A percentile compares a stretch with the other conserved stretches of the same genome.
Evolutionary conservation across 805 yeast genomes (phyloP).

Genomic region (Candida coleopterorum): DNA sequence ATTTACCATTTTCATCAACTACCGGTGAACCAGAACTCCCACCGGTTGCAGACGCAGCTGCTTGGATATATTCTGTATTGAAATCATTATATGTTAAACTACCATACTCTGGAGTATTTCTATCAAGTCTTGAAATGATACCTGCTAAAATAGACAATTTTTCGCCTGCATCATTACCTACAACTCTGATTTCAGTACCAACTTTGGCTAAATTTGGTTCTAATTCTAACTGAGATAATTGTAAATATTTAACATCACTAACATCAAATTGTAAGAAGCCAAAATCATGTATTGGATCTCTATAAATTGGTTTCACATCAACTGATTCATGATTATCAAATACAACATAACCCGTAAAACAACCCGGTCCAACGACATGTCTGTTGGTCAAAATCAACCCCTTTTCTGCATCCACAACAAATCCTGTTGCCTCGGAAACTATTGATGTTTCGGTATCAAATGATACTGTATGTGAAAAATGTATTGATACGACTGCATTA

Average conservation of each 20-base stretch:
- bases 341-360: conserved; percentile 85
- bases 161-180: conserved; percentile 96
- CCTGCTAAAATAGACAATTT: conserved; percentile 86
- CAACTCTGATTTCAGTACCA: conserved; percentile 91
- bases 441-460: conserved; percentile 82
- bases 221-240: conserved; percentile 58
- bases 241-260: conserved; percentile 63
- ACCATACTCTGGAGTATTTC: conserved; percentile 95
- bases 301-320: conserved; percentile 75
- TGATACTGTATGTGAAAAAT: conserved; percentile 78
- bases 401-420: conserved; percentile 75
- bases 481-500: conserved; percentile 81
- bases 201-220: conserved; percentile 81
- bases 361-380: conserved; percentile 95
- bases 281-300: conserved; percentile 95
- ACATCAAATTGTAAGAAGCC: conserved; percentile 85
- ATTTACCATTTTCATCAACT: conserved; percentile 82
- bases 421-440: conserved; percentile 92
- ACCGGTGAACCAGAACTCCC: conserved; percentile 97
- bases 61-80: conserved; percentile 91
- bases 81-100: conserved; percentile 84
- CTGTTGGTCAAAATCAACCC: conserved; percentile 89
- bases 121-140: conserved; percentile 76
- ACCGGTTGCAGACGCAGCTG: conserved; percentile 94
- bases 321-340: conserved; percentile 95